A percentile compares a stretch with the other conserved stretches of the same genome.
Evolutionary conservation across 257 asterid species (phyloP).

Genomic region (Solanum arcanum): DNA sequence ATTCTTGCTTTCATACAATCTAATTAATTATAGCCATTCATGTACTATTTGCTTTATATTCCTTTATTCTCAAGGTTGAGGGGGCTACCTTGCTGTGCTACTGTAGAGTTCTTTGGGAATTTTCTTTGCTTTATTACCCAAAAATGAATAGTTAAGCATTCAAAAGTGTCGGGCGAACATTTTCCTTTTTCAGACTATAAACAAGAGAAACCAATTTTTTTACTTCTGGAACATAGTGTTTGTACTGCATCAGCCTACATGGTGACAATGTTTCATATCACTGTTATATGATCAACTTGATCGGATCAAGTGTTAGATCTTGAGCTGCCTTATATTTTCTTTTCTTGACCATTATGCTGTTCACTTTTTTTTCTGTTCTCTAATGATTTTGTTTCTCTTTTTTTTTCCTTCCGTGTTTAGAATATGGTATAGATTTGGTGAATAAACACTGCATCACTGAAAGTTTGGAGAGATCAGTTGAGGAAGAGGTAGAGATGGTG

Average conservation of each 20-base stretch:
- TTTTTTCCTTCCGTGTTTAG: conserved; percentile 12
- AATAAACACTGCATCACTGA: conserved; percentile 18
- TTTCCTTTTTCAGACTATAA: background rate
- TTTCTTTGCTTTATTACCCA: background rate
- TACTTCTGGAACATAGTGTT: background rate
- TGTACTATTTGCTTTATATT: background rate
- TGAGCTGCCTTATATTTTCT: background rate
- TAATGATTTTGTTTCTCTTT: background rate
- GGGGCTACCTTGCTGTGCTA: background rate
- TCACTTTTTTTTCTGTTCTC: background rate
- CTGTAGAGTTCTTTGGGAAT: background rate
- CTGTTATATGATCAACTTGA: background rate
- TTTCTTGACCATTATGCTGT: background rate
- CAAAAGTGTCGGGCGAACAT: background rate
- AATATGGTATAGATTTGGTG: conserved; percentile 22
- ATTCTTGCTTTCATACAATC: background rate
- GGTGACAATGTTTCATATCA: background rate
- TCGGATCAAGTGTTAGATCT: background rate
- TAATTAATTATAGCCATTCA: background rate
- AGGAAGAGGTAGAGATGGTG: conserved; percentile 8
- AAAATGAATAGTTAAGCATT: background rate
- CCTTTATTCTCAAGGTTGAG: background rate
- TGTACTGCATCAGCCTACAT: background rate
- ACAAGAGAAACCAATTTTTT: background rate
- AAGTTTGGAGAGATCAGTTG: conserved; percentile 16